Base-by-base conservation (phyloP, 1,284 basidiomycete species). In the Papiliotrema laurentii region DNA sequence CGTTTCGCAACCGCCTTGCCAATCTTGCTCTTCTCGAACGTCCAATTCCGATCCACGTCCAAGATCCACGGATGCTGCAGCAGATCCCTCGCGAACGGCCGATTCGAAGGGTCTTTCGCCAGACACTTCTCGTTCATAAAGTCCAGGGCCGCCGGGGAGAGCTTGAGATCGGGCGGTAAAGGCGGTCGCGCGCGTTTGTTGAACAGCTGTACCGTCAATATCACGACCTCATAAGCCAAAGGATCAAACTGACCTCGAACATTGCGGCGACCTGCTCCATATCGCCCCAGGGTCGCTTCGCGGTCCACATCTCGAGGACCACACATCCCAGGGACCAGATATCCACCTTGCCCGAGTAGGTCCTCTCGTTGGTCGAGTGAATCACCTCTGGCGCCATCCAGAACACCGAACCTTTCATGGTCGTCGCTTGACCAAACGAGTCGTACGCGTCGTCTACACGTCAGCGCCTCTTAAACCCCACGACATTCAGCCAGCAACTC, bases 321-420 rank as follows among this genome's bases (percentile, higher is more conserved):
- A 98, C 89, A 75, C 94, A 99, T 0, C 94, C 94, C 3, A 98
- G 81, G 68, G 88, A 91, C 96, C 94, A 98, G 58, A 98, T 97
- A 68, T 98, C 96, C 31, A 97, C 86, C 75, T 98, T 98, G 61
- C 87, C 90, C 60, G 88, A 91, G 72, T 98, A 98, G 30, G 85
- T 85, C 63, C 85, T 83, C 64, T 87, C 83, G 30, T 85, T 83
- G 22, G 56, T 48, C 9, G 61, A 56, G 38, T 63, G 63, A 54
- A 87, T 82, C 52, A 98, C 90, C 75, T 99, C 94, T 1, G 94
- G 96, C 6, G 96, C 94, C 94, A 98, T 99, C 89, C 96, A 99
- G 72, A 97, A 98, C 41, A 97, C 87, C 16, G 90, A 93, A 18
- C 96, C 96, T 73, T 92, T 89, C 85, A 99, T 88, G 43, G 89